Base-by-base conservation (phyloP, 1,284 basidiomycete species). In the Ceratobasidium sp. region DNA sequence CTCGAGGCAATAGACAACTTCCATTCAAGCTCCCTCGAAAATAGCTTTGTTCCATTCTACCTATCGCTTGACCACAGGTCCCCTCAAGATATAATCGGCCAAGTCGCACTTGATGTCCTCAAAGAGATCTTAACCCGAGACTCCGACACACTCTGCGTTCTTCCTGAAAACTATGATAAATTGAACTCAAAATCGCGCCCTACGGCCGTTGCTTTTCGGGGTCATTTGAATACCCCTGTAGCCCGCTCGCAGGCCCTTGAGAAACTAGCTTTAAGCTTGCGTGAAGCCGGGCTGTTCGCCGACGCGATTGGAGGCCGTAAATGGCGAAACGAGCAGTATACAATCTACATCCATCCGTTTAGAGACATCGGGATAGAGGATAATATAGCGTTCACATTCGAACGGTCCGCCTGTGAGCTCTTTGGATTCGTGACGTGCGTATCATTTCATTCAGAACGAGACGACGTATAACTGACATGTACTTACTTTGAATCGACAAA, bases 371-470 rank as follows among this genome's bases (percentile, higher is more conserved):
- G 80, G 40, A 56, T 33, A 81, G 82, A 67, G 78, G 80, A 81
- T 71, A 96, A 96, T 83, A 92, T 90, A 77, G 94, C 90, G 4
- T 98, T 98, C 84, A 90, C 92, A 83, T 90, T 99, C 87, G 97
- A 99, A 85, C 91, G 97, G 71, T 89, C 95, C 0, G 96, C 95
- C 0, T 95, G 94, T 82, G 90, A 94, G 0, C 86, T 99, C 53
- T 98, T 98, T 82, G 97, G 97, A 1, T 86, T 97, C 10, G 90
- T 96, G 66, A 98, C 97, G 0, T 97, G 94, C 82, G 89, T 61
- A 20, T 12, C 20, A 33, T 33, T 9, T 63, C 49, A 23, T 5
- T 23, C 23, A 23, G 2, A 28, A 39, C 12, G 55, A 26, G 12
- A 9, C 49, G 64, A 18, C 23, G 28, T 61, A 10, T 15, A 15